Percentiles rank a stretch among this genome's conserved stretches.
phyloP scores from a whole-genome alignment of 257 asterid genomes.

The Petunia axillaris region DNA sequence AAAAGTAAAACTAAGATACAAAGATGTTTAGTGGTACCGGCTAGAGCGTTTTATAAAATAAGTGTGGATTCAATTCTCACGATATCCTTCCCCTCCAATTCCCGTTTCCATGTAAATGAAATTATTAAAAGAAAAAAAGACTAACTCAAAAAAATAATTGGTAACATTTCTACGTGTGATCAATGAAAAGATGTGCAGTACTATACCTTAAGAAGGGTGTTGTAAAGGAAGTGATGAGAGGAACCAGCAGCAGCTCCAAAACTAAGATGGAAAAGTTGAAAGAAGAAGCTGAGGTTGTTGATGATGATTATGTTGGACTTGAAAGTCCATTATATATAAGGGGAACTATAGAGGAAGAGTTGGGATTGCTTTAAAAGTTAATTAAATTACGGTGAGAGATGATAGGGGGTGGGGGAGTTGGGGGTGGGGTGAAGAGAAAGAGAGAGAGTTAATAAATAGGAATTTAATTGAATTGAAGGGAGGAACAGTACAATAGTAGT shows the following conservation, averaged over 20 bases:
- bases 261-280: neutral
- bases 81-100: too few species aligned
- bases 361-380: constrained; percentile 40
- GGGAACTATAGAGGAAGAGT: constrained; percentile 29
- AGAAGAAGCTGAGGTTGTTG: constrained; percentile 13
- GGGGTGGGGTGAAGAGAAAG: constrained; percentile 18
- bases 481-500: constrained; percentile 41
- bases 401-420: constrained; percentile 10
- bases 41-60: too few species aligned
- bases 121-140: too few species aligned
- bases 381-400: constrained; percentile 36
- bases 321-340: constrained; percentile 43
- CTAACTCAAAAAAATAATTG: too few species aligned
- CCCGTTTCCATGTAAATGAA: too few species aligned
- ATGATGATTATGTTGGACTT: constrained; percentile 28
- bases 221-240: too few species aligned
- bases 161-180: neutral
- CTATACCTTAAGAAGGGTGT: neutral
- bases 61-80: too few species aligned
- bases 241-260: neutral
- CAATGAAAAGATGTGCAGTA: neutral
- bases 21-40: too few species aligned
- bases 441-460: constrained; percentile 7
- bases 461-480: constrained; percentile 30
- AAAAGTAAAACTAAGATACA: too few species aligned